Evolutionary conservation across 495 filamentous ascomycete genomes (phyloP), one percentile per base, ranked within the genome.

Genomic region (Neurospora sublineolata): DNA sequence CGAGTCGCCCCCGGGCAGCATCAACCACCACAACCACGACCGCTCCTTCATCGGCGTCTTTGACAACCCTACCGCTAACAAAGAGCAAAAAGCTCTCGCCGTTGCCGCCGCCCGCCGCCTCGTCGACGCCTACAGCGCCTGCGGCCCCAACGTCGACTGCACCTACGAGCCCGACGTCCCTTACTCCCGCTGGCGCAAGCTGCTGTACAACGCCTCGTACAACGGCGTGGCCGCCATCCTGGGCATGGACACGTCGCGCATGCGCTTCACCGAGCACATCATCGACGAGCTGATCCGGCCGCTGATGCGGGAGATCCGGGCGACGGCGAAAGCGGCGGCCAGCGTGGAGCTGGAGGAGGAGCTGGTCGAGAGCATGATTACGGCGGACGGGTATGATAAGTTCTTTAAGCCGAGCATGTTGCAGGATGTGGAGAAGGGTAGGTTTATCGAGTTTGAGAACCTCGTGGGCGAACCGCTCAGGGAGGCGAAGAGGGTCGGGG

Each of bases 381-480:
- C 73, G 16, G 69, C 77, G 10, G 84, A 86, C 73, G 77, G 81
- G 16, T 79, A 71, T 30, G 74, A 81, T n/a, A 73, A 77, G 37
- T 82, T 78, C 52, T 79, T 85, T 23, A 74, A 73, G 42, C 85
- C 85, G 1, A 84, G 83, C 72, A 87, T 87, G 85, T 71, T 75
- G 11, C 76, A 82, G 68, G 84, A 86, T 76, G 70, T 79, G 37
- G 69, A 79, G 40, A 86, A 86, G 83, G 84, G 83, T 10, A 84
- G 83, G 72, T 87, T 79, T 72, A 84, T 83, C 68, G 86, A 88
- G 72, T 82, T 82, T 60, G 86, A 87, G 72, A 86, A 84, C 72
- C 83, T 87, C 33, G 78, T 86, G 8, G 85, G 86, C 0, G 86
- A 87, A 74, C 85, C 86, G 4, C 36, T 88, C 67, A 75, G 83